These are phyloP conservation scores for Penicillium rolfsii DNA, from an alignment of 2,329 filamentous ascomycete genomes.

Conservation along the genomic window DNA sequence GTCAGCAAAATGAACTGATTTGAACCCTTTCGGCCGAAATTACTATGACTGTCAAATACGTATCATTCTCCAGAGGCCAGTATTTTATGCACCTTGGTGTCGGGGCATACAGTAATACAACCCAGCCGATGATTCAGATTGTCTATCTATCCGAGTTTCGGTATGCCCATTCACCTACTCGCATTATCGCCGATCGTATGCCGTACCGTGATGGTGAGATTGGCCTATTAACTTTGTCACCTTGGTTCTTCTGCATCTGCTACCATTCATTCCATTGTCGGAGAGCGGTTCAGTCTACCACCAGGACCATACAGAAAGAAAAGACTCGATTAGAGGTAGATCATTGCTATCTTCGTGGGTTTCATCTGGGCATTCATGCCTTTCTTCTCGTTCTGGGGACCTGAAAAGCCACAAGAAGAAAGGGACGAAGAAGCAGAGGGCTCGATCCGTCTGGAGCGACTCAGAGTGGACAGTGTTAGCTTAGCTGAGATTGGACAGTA, in stretches of 20 bases:
- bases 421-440: conserved; percentile 30
- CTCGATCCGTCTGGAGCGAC: conserved; percentile 24
- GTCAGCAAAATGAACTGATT: background rate
- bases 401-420: conserved; percentile 36
- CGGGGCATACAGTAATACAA: background rate
- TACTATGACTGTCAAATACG: too few species aligned
- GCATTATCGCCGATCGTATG: conserved; percentile 41
- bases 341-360: conserved; percentile 41
- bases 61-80: background rate
- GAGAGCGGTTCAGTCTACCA: conserved; percentile 46
- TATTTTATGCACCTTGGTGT: background rate
- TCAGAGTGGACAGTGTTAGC: conserved; percentile 26
- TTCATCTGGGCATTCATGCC: conserved; percentile 36
- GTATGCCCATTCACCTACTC: conserved; percentile 43
- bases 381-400: conserved; percentile 39
- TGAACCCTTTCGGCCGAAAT: background rate
- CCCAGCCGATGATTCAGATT: background rate
- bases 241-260: conserved; percentile 46
- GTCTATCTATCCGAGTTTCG: background rate
- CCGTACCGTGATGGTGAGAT: conserved; percentile 41
- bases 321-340: conserved; percentile 49
- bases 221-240: conserved; percentile 47
- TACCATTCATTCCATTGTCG: conserved; percentile 49
- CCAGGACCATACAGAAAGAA: conserved; percentile 33
- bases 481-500: conserved; percentile 25